Evolutionary conservation across 768 basidiomycete species (phyloP).

Genomic region (Chalciporus pseudorubinellus): DNA sequence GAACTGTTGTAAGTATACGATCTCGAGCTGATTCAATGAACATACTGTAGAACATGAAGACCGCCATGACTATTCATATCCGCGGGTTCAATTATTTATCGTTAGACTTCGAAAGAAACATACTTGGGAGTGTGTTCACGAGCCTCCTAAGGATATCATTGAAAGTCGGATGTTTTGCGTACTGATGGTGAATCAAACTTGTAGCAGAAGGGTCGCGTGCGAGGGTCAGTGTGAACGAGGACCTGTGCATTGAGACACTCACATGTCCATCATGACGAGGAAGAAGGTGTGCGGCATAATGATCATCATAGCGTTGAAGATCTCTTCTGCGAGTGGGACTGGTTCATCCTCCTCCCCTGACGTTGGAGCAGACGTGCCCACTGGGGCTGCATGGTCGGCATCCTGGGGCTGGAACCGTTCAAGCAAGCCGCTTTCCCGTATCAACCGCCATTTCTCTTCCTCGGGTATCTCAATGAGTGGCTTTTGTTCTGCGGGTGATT

Average conservation of each 20-base stretch:
- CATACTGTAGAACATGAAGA: slow-evolving; percentile 52
- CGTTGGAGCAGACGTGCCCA: slow-evolving; percentile 1
- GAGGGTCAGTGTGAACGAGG: background rate
- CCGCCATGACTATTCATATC: slow-evolving; percentile 54
- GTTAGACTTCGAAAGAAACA: slow-evolving; percentile 25
- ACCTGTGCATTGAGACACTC: slow-evolving; percentile 28
- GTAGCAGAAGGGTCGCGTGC: background rate
- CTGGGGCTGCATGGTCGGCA: slow-evolving; percentile 6
- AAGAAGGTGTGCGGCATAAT: slow-evolving; percentile 76
- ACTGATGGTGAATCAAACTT: slow-evolving; percentile 79
- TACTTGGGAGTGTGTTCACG: slow-evolving; percentile 70
- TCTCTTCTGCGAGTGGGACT: slow-evolving; percentile 57
- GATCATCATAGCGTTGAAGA: slow-evolving; percentile 61
- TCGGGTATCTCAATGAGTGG: slow-evolving; percentile 55
- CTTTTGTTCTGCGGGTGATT: slow-evolving; percentile 10
- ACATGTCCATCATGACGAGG: slow-evolving; percentile 85
- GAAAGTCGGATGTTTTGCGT: slow-evolving; percentile 56
- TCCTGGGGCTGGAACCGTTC: slow-evolving; percentile 30
- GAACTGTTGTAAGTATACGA: slow-evolving; percentile 2
- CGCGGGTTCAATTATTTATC: slow-evolving; percentile 1
- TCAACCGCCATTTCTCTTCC: slow-evolving; percentile 76
- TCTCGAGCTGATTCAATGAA: background rate
- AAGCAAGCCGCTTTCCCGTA: slow-evolving; percentile 63
- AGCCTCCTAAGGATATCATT: slow-evolving; percentile 54
- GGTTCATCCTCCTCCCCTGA: slow-evolving; percentile 35